Evolutionary conservation across 805 yeast species (phyloP).

Genomic region (Suhomyces tanzawaensis): DNA sequence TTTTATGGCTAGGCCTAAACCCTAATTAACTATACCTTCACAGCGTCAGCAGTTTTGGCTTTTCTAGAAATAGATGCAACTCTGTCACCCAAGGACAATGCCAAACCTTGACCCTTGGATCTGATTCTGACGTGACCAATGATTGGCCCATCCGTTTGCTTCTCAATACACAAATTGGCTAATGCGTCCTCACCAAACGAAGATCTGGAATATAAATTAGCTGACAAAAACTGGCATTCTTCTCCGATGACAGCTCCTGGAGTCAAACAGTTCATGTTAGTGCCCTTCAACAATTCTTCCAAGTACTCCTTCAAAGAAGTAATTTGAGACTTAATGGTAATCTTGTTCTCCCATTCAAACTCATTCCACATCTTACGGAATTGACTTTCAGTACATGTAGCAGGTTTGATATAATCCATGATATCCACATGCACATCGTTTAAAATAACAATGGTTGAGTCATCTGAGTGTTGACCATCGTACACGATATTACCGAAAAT

Average conservation of each 20-base stretch:
- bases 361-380: conserved; percentile 99
- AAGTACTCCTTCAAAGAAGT: conserved; percentile 72
- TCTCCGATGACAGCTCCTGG: conserved; percentile 88
- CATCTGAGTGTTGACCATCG: conserved; percentile 93
- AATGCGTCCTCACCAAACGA: conserved; percentile 97
- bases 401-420: conserved; percentile 96
- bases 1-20: no score
- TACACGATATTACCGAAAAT: conserved; percentile 96
- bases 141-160: conserved; percentile 67
- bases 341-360: conserved; percentile 99
- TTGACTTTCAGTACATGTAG: conserved; percentile 80
- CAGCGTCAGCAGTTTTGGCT: conserved; percentile 20
- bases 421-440: conserved; percentile 95
- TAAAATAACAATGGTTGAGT: conserved; percentile 83
- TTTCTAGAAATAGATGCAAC: conserved; percentile 78
- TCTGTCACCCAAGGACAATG: conserved; percentile 89
- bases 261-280: conserved; percentile 92
- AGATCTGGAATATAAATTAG: conserved; percentile 87
- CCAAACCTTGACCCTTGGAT: conserved; percentile 97
- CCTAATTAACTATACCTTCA: conserved; percentile 1
- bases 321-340: conserved; percentile 73
- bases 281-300: conserved; percentile 70
- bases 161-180: conserved; percentile 92
- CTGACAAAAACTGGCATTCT: conserved; percentile 88
- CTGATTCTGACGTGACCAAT: conserved; percentile 95